phyloP scores from a whole-genome alignment of 805 yeast genomes.

The Ogataea pini region DNA sequence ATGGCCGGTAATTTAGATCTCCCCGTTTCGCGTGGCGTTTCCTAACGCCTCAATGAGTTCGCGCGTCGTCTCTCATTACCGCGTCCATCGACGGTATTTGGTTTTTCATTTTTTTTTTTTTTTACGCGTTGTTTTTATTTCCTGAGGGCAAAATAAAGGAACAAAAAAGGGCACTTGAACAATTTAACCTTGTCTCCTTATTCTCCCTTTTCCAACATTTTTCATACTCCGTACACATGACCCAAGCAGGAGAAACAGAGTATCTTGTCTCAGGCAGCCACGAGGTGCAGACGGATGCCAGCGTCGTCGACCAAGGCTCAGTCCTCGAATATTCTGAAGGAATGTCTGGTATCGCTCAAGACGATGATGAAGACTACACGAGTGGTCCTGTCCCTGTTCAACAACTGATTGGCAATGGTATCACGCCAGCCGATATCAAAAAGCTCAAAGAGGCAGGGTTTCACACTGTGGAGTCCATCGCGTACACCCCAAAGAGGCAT shows the following conservation, averaged over 20 bases:
- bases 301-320: conserved; percentile 14
- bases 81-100: conserved; percentile 7
- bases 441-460: conserved; percentile 81
- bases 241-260: conserved; percentile 19
- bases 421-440: conserved; percentile 71
- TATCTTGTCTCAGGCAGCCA: conserved; percentile 13
- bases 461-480: conserved; percentile 89
- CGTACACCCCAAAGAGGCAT: conserved; percentile 86
- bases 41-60: no score
- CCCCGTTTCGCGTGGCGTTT: neutral
- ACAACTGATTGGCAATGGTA: conserved; percentile 77
- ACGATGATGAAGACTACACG: conserved; percentile 39
- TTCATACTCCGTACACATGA: conserved; percentile 8
- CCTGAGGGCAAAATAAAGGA: conserved; percentile 11
- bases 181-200: neutral
- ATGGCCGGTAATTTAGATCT: neutral
- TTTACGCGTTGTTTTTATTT: conserved; percentile 25
- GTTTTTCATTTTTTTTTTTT: neutral
- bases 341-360: conserved; percentile 22
- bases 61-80: no score
- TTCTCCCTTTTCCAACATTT: neutral
- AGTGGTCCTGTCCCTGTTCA: conserved; percentile 56
- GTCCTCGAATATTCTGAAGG: conserved; percentile 28
- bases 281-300: conserved; percentile 10
- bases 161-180: neutral